These are phyloP conservation scores for Endotrypanum monterogeii DNA, from an alignment of 208 protist genomes.

Conservation along the genomic window DNA sequence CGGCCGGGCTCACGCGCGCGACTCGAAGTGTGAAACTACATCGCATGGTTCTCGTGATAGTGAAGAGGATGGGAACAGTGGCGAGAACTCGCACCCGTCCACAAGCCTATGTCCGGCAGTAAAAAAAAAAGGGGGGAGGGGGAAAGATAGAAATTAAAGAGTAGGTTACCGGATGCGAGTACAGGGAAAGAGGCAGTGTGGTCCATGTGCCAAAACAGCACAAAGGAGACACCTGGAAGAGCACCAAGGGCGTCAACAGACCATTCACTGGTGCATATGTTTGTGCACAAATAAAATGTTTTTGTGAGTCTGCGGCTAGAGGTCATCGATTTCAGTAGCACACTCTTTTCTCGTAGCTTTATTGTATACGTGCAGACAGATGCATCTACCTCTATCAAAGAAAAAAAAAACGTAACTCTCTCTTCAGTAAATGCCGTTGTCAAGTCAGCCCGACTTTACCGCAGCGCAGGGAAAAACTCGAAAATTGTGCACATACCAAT, in stretches of 20 bases:
- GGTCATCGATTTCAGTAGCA: not conserved
- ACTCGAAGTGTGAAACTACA: not conserved
- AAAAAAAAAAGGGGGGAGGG: not conserved
- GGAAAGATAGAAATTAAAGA: constrained; percentile 18
- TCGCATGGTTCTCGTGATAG: not conserved
- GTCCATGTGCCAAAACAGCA: no score
- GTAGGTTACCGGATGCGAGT: not conserved
- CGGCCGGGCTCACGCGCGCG: constrained; percentile 2
- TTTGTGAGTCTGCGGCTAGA: not conserved
- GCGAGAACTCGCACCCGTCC: not conserved
- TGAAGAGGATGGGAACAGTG: no score
- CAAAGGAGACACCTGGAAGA: not conserved
- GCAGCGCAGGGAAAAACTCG: not conserved
- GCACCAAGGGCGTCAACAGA: not conserved
- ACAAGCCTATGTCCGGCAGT: not conserved
- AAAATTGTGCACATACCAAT: not conserved
- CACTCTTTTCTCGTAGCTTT: not conserved
- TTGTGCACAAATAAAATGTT: not conserved
- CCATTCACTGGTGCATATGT: not conserved
- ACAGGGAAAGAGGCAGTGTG: not conserved
- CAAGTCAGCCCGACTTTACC: not conserved
- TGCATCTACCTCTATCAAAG: not conserved
- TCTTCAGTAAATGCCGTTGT: not conserved
- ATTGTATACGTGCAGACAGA: not conserved
- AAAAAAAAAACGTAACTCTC: not conserved